Percentiles rank a stretch among this genome's conserved stretches.
Evolutionary conservation across 768 basidiomycete species (phyloP).

Genomic region (Trametes coccinea): DNA sequence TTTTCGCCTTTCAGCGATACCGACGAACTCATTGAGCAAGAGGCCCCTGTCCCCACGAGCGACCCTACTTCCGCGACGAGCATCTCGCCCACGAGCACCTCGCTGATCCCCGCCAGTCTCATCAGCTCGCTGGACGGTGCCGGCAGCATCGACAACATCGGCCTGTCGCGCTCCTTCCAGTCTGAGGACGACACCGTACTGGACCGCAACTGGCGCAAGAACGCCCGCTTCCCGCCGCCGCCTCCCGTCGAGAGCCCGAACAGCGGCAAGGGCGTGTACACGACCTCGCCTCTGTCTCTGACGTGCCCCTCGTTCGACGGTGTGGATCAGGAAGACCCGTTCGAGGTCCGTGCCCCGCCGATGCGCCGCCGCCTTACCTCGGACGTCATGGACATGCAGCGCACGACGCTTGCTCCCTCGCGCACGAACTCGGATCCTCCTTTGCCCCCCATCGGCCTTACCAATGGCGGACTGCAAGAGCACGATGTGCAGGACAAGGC

Average conservation of each 20-base stretch:
- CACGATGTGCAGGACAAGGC: constrained; percentile 30
- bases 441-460: constrained; percentile 7
- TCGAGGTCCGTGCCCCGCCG: constrained; percentile 43
- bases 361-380: constrained; percentile 33
- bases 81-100: constrained; percentile 45
- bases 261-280: constrained; percentile 24
- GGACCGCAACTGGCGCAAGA: constrained; percentile 53
- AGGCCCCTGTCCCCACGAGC: constrained; percentile 19
- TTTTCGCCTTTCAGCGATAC: constrained; percentile 60
- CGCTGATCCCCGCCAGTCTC: constrained; percentile 56
- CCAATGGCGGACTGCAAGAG: constrained; percentile 10
- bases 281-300: constrained; percentile 45
- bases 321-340: constrained; percentile 46
- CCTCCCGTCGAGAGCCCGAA: constrained; percentile 30
- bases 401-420: constrained; percentile 19
- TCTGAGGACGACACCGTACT: constrained; percentile 53
- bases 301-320: constrained; percentile 30
- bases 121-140: constrained; percentile 52
- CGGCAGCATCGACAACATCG: constrained; percentile 26
- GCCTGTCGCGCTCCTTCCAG: constrained; percentile 47
- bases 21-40: constrained; percentile 27
- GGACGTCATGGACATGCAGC: constrained; percentile 29
- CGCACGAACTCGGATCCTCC: constrained; percentile 28
- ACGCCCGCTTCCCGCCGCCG: constrained; percentile 21
- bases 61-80: constrained; percentile 29